Base-by-base conservation (phyloP, 257 asterid genomes). In the Solanum gandarillasii region DNA sequence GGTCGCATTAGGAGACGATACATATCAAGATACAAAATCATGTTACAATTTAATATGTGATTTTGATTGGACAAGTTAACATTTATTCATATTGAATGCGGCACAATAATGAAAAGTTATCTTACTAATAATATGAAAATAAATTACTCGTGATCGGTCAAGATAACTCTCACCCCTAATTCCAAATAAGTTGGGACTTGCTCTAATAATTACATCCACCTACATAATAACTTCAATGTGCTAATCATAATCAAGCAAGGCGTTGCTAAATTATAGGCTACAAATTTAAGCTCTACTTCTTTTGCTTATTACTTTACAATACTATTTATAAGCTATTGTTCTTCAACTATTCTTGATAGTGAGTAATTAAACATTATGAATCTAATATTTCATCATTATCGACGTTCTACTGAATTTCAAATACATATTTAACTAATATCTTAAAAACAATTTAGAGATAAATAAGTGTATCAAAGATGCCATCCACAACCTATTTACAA, bases 71-170 rank as follows among this genome's bases (percentile, higher is more conserved):
- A 58, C 25, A 58, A 20, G 25, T 58, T 60, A 23, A 23, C 11
- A 60, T 21, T 21, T 9, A 62, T 62, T 62, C 68, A 0, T n/a
- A 12, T 68, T 27, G 21, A 12, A 68, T 12, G 7, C 5, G 5
- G 1, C 1, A 68, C 2, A 29, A 68, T 0, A 68, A 14, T 68
- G 1, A 27, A 27, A 27, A 5, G 2, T 12, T 1, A 13, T 1
- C 5, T 27, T 7, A 68, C 11, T 12, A 12, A 27, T 68, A 12
- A 13, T 27, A 13, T 27, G 1, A 68, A 2, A 10, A 0, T 2
- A 3, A 6, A 7, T 3, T 2, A 68, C 11, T 68, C 1, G 18
- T 68, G 21, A 0, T 2, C 1, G 5, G 11, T 2, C 5, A 27
- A 1, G 0, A 27, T 6, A 6, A 27, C 5, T 68, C 2, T 12